Conservation (phyloP, 2,329 filamentous ascomycete species). For the Stagonosporopsis cucurbitacearum region DNA sequence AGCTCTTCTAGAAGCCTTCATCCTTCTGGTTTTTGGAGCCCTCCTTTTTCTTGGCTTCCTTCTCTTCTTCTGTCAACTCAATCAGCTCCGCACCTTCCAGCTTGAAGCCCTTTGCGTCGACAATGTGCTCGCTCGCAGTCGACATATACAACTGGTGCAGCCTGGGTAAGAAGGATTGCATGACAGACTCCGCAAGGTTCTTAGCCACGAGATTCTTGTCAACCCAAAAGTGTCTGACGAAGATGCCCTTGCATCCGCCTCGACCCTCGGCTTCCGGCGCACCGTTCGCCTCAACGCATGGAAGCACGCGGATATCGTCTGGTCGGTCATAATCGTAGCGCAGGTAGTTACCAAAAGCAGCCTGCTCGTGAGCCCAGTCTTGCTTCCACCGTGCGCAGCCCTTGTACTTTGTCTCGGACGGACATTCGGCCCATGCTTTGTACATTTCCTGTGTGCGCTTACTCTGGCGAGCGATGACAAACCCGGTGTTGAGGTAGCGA, state of each 20-base stretch:
- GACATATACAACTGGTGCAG: conserved; percentile 44
- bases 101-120: conserved; percentile 45
- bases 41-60: conserved; percentile 29
- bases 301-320: conserved; percentile 47
- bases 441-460: conserved; percentile 48
- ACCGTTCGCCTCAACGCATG: conserved; percentile 49
- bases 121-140: conserved; percentile 36
- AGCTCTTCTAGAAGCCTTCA: conserved; percentile 37
- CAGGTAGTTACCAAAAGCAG: conserved; percentile 49
- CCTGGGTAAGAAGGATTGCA: conserved; percentile 47
- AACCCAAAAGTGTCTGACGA: conserved; percentile 50
- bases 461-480: conserved; percentile 53
- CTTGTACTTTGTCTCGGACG: conserved; percentile 42
- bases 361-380: conserved; percentile 49
- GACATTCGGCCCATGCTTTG: conserved; percentile 49
- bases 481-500: conserved; percentile 54
- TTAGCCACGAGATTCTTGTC: conserved; percentile 43
- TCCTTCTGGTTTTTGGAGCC: conserved; percentile 44
- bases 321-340: conserved; percentile 48
- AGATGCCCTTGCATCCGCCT: conserved; percentile 47
- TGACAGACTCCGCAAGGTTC: conserved; percentile 43
- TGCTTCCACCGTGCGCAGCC: conserved; percentile 46
- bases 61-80: conserved; percentile 41
- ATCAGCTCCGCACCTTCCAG: conserved; percentile 44
- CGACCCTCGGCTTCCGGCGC: conserved; percentile 43